Conservation (phyloP, 192 early-diverging fungal genomes). For the Phlyctochytrium planicorne region DNA sequence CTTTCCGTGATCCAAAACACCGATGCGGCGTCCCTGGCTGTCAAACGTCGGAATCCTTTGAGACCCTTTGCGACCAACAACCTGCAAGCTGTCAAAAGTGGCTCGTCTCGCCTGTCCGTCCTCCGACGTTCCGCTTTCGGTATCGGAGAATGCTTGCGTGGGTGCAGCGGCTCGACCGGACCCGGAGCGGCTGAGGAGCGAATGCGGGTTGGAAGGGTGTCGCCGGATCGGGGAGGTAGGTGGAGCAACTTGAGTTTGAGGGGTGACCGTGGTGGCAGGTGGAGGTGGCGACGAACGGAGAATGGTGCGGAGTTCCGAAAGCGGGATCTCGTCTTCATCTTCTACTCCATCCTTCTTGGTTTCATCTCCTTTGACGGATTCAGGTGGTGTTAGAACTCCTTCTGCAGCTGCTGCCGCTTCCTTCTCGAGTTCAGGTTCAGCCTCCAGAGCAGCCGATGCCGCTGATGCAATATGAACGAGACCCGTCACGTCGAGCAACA, state of each 20-base stretch:
- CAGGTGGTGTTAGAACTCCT: no score
- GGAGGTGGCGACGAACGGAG: constrained; percentile 4
- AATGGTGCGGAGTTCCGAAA: neutral
- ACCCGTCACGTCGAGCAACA: constrained; percentile 12
- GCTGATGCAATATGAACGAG: constrained; percentile 2
- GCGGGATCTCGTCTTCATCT: constrained; percentile 8
- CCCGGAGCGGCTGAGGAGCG: neutral
- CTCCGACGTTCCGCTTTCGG: neutral
- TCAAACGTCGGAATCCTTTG: constrained; percentile 38
- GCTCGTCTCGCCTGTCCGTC: neutral
- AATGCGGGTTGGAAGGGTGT: neutral
- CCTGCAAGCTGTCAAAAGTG: constrained; percentile 6
- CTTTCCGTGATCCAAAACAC: constrained; percentile 28
- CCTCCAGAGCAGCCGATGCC: neutral
- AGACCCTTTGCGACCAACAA: neutral
- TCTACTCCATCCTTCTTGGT: neutral
- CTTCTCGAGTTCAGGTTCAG: neutral
- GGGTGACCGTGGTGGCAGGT: neutral
- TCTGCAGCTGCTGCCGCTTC: neutral
- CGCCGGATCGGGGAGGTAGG: neutral
- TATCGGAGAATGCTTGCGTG: neutral
- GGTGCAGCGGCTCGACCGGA: neutral
- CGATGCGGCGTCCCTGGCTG: constrained; percentile 31
- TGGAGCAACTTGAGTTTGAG: no score
- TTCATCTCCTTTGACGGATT: no score